These are phyloP conservation scores for Dendrocalamus sinicus DNA, from an alignment of 176 grass and related monocot species.

Conservation along the genomic window DNA sequence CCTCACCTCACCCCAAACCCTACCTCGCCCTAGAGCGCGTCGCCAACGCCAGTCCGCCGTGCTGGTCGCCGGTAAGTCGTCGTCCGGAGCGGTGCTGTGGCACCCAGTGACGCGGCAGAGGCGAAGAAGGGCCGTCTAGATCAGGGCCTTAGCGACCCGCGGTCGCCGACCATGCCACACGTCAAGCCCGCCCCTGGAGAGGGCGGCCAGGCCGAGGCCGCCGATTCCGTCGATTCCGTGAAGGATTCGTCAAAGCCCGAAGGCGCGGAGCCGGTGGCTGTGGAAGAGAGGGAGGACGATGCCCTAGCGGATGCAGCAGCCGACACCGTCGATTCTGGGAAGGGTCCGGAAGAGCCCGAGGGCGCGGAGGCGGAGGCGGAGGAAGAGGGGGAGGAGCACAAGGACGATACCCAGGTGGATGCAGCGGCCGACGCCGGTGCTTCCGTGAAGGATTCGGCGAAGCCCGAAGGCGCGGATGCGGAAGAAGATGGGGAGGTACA, in stretches of 20 bases:
- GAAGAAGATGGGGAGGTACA: conserved; percentile 22
- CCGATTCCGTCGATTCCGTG: conserved; percentile 14
- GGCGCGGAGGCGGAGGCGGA: conserved; percentile 21
- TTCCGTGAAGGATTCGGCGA: conserved; percentile 1
- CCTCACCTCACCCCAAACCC: conserved; percentile 29
- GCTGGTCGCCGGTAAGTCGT: neutral
- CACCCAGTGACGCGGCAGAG: neutral
- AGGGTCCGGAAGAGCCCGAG: conserved; percentile 1
- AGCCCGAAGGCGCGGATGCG: conserved; percentile 23
- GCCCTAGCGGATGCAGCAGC: neutral
- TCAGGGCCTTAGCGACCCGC: neutral
- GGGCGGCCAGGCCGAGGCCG: neutral
- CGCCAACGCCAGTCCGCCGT: neutral
- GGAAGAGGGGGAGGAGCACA: conserved; percentile 32
- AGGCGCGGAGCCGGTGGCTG: conserved; percentile 29
- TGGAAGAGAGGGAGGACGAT: conserved; percentile 6
- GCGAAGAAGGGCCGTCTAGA: neutral
- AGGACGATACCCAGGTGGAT: neutral
- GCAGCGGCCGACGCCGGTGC: neutral
- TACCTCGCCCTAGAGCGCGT: neutral
- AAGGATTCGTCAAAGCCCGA: conserved; percentile 23
- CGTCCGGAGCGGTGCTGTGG: neutral
- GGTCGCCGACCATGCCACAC: conserved; percentile 6
- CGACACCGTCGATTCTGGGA: neutral
- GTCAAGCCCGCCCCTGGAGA: neutral